Evolutionary conservation across 2,329 filamentous ascomycete genomes (phyloP).

Genomic region (Fusarium hostae): DNA sequence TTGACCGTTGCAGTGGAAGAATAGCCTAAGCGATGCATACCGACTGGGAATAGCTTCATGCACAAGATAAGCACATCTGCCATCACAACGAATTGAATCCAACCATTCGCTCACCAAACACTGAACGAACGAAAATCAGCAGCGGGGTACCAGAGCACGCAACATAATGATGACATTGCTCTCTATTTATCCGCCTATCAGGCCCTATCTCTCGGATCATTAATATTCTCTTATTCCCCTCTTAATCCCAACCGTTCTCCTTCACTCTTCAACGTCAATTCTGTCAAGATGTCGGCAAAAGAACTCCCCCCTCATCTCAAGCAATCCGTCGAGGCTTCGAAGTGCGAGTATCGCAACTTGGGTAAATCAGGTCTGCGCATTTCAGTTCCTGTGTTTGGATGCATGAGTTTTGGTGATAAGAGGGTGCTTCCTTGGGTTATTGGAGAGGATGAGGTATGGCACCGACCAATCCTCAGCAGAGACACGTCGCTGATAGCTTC

Average conservation of each 20-base stretch:
- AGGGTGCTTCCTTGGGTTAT: slow-evolving; percentile 27
- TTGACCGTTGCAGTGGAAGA: not conserved
- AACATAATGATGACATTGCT: slow-evolving; percentile 5
- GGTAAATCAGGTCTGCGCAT: slow-evolving; percentile 22
- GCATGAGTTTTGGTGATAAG: slow-evolving; percentile 34
- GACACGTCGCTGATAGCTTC: not conserved
- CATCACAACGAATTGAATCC: not conserved
- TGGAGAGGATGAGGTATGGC: slow-evolving; percentile 18
- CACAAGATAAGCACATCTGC: not conserved
- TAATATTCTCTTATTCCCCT: not conserved
- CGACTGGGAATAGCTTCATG: not conserved
- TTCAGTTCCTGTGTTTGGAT: slow-evolving; percentile 25
- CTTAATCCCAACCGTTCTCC: not conserved
- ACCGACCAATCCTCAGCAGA: rapidly evolving
- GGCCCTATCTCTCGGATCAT: not conserved
- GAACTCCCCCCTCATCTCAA: slow-evolving; percentile 23
- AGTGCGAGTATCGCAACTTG: slow-evolving; percentile 31
- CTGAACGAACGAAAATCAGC: not conserved
- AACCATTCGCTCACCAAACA: not conserved
- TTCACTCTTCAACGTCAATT: not conserved
- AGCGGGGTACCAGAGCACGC: slow-evolving; percentile 8
- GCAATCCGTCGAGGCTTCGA: slow-evolving; percentile 21
- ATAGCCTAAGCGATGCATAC: not conserved
- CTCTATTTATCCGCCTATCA: slow-evolving; percentile 17
- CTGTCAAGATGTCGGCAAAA: slow-evolving; percentile 2